Conservation (phyloP, 495 filamentous ascomycete genomes). For the Aspergillus haitiensis region DNA sequence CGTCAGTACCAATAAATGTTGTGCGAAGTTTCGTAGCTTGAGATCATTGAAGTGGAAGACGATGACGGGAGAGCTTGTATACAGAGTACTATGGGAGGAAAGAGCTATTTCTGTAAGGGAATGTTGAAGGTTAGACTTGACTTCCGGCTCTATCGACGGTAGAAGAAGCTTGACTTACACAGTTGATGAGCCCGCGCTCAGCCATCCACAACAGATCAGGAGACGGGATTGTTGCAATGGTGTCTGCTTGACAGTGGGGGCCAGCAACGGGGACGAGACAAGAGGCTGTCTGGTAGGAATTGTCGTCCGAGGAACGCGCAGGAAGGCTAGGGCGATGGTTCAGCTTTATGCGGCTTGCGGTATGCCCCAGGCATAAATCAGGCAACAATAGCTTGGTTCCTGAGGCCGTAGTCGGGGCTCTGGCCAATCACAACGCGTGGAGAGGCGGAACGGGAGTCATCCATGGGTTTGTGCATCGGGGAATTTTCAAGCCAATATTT, state of each 20-base stretch:
- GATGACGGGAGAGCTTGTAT: constrained; percentile 12
- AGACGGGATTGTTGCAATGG: constrained; percentile 16
- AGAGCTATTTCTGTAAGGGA: constrained; percentile 14
- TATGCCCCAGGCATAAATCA: constrained; percentile 31
- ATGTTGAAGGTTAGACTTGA: constrained; percentile 9
- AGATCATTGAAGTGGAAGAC: constrained; percentile 21
- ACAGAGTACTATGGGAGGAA: neutral
- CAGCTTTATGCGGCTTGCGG: constrained; percentile 16
- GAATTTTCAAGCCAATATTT: too few species aligned
- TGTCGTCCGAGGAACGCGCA: constrained; percentile 44
- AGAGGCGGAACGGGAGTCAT: constrained; percentile 9
- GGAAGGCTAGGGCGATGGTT: constrained; percentile 22
- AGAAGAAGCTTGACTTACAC: constrained; percentile 24
- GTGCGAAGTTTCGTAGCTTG: constrained; percentile 2
- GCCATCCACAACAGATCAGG: constrained; percentile 25
- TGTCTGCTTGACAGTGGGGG: constrained; percentile 19
- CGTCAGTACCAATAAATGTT: constrained; percentile 11
- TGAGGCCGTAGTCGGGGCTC: constrained; percentile 7
- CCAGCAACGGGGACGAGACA: constrained; percentile 24
- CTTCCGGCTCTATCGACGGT: neutral
- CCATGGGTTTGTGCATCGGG: constrained; percentile 18
- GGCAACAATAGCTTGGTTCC: constrained; percentile 19
- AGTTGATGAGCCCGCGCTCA: constrained; percentile 26
- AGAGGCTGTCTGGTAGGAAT: constrained; percentile 25
- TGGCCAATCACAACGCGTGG: constrained; percentile 7